Conservation (phyloP, 73 alveolate species). For the Paraurostyla sp. region DNA sequence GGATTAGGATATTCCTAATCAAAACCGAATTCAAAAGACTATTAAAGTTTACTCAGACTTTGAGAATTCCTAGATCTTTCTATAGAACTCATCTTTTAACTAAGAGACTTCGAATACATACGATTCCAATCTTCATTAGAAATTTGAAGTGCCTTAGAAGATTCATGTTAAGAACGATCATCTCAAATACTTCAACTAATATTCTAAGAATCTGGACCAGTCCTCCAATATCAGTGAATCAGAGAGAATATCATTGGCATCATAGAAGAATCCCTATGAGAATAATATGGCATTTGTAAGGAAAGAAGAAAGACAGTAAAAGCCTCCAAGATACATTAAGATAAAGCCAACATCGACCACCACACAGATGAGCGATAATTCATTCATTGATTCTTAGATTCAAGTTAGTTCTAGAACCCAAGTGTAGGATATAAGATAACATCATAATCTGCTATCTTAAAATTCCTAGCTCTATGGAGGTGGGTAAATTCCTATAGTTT, state of each 20-base stretch:
- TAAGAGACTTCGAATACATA: neutral
- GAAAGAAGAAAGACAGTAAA: neutral
- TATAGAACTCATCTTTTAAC: too few species aligned
- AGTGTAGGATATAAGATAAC: neutral
- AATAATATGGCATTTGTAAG: neutral
- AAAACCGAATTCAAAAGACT: too few species aligned
- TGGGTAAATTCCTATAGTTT: neutral
- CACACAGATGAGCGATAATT: neutral
- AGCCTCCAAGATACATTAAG: slow-evolving; percentile 29
- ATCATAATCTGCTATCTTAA: neutral
- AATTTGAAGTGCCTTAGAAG: slow-evolving; percentile 2
- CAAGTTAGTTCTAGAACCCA: neutral
- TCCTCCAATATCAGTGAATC: neutral
- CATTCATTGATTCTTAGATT: neutral
- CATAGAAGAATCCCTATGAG: slow-evolving; percentile 6
- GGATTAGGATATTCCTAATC: too few species aligned
- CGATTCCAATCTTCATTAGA: slow-evolving; percentile 8
- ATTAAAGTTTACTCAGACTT: too few species aligned
- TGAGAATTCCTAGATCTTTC: too few species aligned
- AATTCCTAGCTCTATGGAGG: too few species aligned
- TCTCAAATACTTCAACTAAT: slow-evolving; percentile 22
- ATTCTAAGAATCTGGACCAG: neutral
- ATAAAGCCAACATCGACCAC: slow-evolving; percentile 4
- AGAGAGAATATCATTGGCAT: slow-evolving; percentile 2
- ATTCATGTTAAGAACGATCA: slow-evolving; percentile 15